Percentiles rank a stretch among this genome's conserved stretches.
Evolutionary conservation across 2,329 filamentous ascomycete species (phyloP).

Genomic region (Aquanectria penicillioides): DNA sequence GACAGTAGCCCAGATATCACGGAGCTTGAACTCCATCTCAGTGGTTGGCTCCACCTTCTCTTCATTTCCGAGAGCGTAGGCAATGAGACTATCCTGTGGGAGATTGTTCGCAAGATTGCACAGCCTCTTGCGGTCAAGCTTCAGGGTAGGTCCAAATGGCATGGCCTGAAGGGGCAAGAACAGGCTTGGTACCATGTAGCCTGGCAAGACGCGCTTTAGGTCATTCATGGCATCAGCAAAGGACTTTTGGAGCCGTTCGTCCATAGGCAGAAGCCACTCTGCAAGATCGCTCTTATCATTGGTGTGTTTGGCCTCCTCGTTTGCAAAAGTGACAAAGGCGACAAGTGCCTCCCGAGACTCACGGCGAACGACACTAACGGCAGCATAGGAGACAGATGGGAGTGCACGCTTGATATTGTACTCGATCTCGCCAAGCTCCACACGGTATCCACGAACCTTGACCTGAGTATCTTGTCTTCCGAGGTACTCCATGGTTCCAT

Average conservation of each 20-base stretch:
- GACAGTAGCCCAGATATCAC: not conserved
- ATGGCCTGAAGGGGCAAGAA: not conserved
- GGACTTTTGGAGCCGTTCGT: too few relatives aligned
- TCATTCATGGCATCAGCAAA: too few relatives aligned
- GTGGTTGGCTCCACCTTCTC: not conserved
- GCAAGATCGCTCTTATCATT: too few relatives aligned
- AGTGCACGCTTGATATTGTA: slow-evolving; percentile 12
- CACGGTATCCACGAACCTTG: slow-evolving; percentile 67
- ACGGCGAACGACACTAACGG: slow-evolving; percentile 17
- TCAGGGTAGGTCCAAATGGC: not conserved
- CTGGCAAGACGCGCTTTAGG: too few relatives aligned
- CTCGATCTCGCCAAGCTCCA: slow-evolving; percentile 55
- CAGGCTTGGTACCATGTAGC: not conserved
- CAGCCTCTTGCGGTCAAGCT: not conserved
- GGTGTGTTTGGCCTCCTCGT: too few relatives aligned
- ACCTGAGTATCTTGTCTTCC: slow-evolving; percentile 67
- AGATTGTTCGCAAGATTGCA: not conserved
- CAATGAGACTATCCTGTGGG: not conserved
- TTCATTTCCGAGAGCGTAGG: not conserved
- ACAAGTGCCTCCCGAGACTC: too few relatives aligned
- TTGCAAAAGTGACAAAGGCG: too few relatives aligned
- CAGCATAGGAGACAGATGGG: not conserved
- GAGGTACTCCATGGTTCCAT: slow-evolving; percentile 53
- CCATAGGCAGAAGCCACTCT: too few relatives aligned
- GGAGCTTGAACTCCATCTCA: not conserved